These are phyloP conservation scores for Odonthalia washingtoniensis DNA, from an alignment of 31 red algal genomes.

Conservation along the genomic window DNA sequence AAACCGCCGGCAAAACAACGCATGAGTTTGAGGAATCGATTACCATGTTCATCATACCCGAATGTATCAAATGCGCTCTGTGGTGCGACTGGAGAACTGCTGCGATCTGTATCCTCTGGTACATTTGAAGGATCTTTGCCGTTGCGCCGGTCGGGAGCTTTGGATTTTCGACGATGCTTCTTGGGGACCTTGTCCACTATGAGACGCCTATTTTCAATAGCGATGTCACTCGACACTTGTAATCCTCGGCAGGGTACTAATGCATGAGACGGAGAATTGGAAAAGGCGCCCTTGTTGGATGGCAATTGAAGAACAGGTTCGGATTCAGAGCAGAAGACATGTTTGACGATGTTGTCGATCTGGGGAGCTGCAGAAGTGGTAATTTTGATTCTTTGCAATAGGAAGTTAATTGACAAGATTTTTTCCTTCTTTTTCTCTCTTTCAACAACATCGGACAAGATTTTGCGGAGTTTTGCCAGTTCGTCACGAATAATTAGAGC, in stretches of 20 bases:
- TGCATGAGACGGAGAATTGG: not conserved
- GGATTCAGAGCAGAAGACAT: slow-evolving; percentile 41
- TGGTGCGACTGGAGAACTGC: not conserved
- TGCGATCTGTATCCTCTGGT: not conserved
- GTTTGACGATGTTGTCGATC: slow-evolving; percentile 45
- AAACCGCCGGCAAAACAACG: slow-evolving; percentile 89
- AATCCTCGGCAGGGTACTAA: slow-evolving; percentile 51
- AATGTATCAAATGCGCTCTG: slow-evolving; percentile 62
- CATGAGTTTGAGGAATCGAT: slow-evolving; percentile 77
- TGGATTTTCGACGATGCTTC: slow-evolving; percentile 35
- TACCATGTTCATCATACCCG: slow-evolving; percentile 79
- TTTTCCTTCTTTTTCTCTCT: slow-evolving; percentile 66
- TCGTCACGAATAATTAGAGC: slow-evolving; percentile 70
- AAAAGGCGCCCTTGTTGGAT: not conserved
- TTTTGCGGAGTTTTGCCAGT: slow-evolving; percentile 44
- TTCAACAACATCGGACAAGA: slow-evolving; percentile 58
- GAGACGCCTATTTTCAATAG: slow-evolving; percentile 18
- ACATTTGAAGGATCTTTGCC: slow-evolving; percentile 28
- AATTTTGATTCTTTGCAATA: slow-evolving; percentile 37
- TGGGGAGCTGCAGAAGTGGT: slow-evolving; percentile 35
- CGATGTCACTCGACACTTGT: slow-evolving; percentile 30
- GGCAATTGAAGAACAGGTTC: slow-evolving; percentile 52
- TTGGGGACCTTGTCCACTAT: slow-evolving; percentile 41
- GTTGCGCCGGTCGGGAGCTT: not conserved
- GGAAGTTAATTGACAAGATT: slow-evolving; percentile 35